phyloP scores from a whole-genome alignment of 2,329 filamentous ascomycete genomes.

The Exutisphaerella laricina region DNA sequence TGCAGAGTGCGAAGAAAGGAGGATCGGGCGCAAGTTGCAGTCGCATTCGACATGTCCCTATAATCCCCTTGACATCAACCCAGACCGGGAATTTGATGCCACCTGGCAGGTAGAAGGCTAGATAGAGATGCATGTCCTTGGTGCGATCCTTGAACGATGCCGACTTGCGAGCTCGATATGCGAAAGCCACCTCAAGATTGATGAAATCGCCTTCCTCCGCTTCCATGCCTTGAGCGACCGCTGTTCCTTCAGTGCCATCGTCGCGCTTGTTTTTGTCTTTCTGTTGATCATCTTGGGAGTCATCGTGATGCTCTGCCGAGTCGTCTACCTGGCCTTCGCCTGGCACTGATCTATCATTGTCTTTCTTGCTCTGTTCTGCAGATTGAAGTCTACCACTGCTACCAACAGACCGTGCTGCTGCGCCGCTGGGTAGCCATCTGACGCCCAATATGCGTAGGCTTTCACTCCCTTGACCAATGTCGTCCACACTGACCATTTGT shows the following conservation, averaged over 20 bases:
- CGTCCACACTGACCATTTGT: constrained; percentile 69
- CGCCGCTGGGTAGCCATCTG: constrained; percentile 66
- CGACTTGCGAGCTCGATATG: constrained; percentile 58
- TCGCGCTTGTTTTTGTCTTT: constrained; percentile 19
- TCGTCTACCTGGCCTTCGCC: constrained; percentile 39
- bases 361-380: constrained; percentile 40
- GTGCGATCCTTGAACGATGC: constrained; percentile 57
- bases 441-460: constrained; percentile 64
- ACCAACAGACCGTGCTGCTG: constrained; percentile 57
- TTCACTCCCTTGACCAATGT: constrained; percentile 70
- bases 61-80: constrained; percentile 67
- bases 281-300: constrained; percentile 32
- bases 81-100: constrained; percentile 58
- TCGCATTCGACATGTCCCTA: constrained; percentile 64
- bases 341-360: constrained; percentile 47
- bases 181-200: constrained; percentile 69
- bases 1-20: constrained; percentile 70
- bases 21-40: constrained; percentile 70
- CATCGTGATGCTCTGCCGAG: constrained; percentile 35
- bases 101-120: constrained; percentile 59
- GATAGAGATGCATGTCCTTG: constrained; percentile 66
- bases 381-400: constrained; percentile 53
- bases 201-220: constrained; percentile 73
- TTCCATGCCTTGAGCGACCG: constrained; percentile 58
- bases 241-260: constrained; percentile 22